These are phyloP conservation scores for Bruguiera hainesii DNA, from an alignment of 441 rosid genomes.

Conservation along the genomic window DNA sequence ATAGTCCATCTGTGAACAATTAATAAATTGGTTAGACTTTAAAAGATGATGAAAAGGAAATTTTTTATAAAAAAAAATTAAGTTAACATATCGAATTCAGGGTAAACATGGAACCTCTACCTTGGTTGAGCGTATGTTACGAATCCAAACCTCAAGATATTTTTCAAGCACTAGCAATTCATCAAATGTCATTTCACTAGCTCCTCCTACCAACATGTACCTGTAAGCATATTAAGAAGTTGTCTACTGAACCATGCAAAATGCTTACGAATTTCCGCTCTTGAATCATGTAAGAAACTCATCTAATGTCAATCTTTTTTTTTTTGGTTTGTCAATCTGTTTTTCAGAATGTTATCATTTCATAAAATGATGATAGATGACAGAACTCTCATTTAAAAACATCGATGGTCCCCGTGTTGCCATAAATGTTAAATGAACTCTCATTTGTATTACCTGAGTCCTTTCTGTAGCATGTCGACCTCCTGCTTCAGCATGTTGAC, in stretches of 20 bases:
- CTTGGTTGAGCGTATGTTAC: conserved; percentile 78
- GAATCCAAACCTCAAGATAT: conserved; percentile 81
- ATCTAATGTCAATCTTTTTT: too few species aligned
- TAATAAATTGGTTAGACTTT: background rate
- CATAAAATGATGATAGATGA: too few species aligned
- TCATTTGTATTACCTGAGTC: conserved; percentile 47
- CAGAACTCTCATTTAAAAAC: background rate
- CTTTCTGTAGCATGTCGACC: conserved; percentile 75
- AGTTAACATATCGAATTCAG: background rate
- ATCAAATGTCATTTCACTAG: conserved; percentile 57
- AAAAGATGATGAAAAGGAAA: background rate
- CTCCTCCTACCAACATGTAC: conserved; percentile 79
- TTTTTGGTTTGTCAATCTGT: too few species aligned
- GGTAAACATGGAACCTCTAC: conserved; percentile 15
- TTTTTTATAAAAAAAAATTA: background rate
- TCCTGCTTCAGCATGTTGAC: conserved; percentile 66
- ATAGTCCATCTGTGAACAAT: conserved; percentile 58
- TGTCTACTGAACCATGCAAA: too few species aligned
- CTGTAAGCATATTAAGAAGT: conserved; percentile 27
- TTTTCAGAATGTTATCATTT: too few species aligned
- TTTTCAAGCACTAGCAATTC: conserved; percentile 75
- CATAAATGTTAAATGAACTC: background rate
- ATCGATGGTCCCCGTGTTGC: background rate
- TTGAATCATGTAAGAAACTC: too few species aligned
- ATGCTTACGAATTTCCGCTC: too few species aligned